Evolutionary conservation across 2,329 filamentous ascomycete species (phyloP).

Genomic region (Penicillium digitatum): DNA sequence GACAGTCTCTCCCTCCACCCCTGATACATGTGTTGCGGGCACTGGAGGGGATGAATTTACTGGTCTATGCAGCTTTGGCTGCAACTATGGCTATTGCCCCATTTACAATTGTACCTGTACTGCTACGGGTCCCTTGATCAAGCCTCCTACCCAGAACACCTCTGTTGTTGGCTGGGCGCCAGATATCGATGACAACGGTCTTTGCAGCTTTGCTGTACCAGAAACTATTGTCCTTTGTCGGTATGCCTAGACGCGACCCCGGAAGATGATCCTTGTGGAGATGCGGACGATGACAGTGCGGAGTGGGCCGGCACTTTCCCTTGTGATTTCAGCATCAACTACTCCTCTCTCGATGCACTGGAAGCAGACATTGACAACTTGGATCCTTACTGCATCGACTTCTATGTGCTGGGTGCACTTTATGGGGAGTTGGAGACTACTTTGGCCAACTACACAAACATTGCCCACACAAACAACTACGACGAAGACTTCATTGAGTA

Average conservation of each 20-base stretch:
- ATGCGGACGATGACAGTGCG: not conserved
- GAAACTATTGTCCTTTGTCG: not conserved
- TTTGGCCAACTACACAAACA: not conserved
- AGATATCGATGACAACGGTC: not conserved
- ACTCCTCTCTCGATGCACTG: not conserved
- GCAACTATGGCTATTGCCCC: too few relatives aligned
- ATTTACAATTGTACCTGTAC: too few relatives aligned
- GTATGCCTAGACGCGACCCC: not conserved
- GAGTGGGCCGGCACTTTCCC: not conserved
- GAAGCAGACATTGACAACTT: not conserved
- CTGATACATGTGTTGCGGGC: too few relatives aligned
- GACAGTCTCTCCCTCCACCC: too few relatives aligned
- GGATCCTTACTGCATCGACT: not conserved
- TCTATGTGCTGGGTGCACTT: not conserved
- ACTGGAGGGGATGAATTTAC: too few relatives aligned
- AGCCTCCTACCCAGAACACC: not conserved
- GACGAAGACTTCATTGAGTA: not conserved
- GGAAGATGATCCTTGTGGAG: not conserved
- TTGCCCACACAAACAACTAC: not conserved
- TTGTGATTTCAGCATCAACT: not conserved
- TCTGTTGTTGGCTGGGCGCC: not conserved
- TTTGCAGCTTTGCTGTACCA: not conserved
- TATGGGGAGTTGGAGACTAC: not conserved
- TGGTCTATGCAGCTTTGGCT: too few relatives aligned
- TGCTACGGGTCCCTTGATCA: too few relatives aligned